Evolutionary conservation across 345 rosid species (phyloP).

Genomic region (Lumnitzera racemosa): DNA sequence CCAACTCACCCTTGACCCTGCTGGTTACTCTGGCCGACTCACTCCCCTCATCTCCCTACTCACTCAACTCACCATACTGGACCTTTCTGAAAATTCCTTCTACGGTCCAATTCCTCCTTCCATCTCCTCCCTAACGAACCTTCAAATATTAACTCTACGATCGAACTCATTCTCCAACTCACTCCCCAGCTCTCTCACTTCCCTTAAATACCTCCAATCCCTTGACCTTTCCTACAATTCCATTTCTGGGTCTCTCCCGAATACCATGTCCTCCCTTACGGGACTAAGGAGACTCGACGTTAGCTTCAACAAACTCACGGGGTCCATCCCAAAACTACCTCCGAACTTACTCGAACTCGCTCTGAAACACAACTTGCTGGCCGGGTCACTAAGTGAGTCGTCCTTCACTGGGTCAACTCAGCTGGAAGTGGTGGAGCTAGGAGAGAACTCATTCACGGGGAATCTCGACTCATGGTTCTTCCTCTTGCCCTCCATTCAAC

Average conservation of each 20-base stretch:
- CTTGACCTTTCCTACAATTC: slow-evolving; percentile 63
- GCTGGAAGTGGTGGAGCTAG: slow-evolving; percentile 72
- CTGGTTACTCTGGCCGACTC: slow-evolving; percentile 72
- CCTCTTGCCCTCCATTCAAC: slow-evolving; percentile 59
- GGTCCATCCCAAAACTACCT: slow-evolving; percentile 64
- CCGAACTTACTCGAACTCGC: slow-evolving; percentile 50
- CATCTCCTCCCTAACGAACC: slow-evolving; percentile 43
- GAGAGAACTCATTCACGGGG: slow-evolving; percentile 72
- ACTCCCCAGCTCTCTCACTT: slow-evolving; percentile 38
- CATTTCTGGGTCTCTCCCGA: slow-evolving; percentile 54
- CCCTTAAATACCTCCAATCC: slow-evolving; percentile 36
- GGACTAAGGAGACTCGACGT: slow-evolving; percentile 54
- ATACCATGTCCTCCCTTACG: slow-evolving; percentile 15
- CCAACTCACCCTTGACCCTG: slow-evolving; percentile 71
- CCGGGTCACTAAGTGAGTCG: slow-evolving; percentile 43
- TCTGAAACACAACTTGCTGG: slow-evolving; percentile 48
- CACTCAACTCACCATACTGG: slow-evolving; percentile 47
- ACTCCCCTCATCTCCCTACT: slow-evolving; percentile 57
- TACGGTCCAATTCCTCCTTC: slow-evolving; percentile 57
- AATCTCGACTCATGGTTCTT: slow-evolving; percentile 70
- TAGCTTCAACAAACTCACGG: slow-evolving; percentile 68
- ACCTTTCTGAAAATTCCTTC: slow-evolving; percentile 71
- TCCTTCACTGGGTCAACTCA: slow-evolving; percentile 51
- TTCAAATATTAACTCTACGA: slow-evolving; percentile 50
- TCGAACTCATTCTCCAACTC: slow-evolving; percentile 66